A percentile compares a stretch with the other conserved stretches of the same genome.
Conservation (phyloP, 495 filamentous ascomycete genomes). For the Cercophora samala region DNA sequence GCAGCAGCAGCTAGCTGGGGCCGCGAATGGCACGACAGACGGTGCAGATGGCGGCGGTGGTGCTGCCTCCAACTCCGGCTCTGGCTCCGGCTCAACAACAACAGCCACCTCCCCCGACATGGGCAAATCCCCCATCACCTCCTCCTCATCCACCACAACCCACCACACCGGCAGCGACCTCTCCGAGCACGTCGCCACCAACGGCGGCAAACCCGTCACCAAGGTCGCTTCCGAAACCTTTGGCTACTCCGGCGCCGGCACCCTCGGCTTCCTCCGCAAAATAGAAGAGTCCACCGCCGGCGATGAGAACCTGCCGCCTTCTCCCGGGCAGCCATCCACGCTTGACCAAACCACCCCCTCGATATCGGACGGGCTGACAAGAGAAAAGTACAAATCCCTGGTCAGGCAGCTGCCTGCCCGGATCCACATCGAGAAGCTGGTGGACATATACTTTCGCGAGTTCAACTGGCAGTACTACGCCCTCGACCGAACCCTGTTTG, state of each 20-base stretch:
- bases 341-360: conserved; percentile 13
- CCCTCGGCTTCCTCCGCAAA: conserved; percentile 50
- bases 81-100: conserved; percentile 5
- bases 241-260: conserved; percentile 48
- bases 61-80: neutral
- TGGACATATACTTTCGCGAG: conserved; percentile 52
- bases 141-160: neutral
- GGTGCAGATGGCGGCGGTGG: neutral
- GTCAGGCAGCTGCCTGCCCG: conserved; percentile 53
- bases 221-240: conserved; percentile 37
- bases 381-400: conserved; percentile 51
- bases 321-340: conserved; percentile 16
- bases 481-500: conserved; percentile 52
- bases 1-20: neutral
- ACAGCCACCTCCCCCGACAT: neutral
- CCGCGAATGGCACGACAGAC: conserved; percentile 18
- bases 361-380: conserved; percentile 13
- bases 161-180: conserved; percentile 9
- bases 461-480: conserved; percentile 60
- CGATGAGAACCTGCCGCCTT: conserved; percentile 4
- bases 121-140: neutral
- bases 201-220: conserved; percentile 10
- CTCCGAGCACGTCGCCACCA: neutral
- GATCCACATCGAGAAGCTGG: conserved; percentile 51
- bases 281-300: conserved; percentile 37